These are phyloP conservation scores for Flaveria floridana DNA, from an alignment of 140 eudicot species.

Conservation along the genomic window DNA sequence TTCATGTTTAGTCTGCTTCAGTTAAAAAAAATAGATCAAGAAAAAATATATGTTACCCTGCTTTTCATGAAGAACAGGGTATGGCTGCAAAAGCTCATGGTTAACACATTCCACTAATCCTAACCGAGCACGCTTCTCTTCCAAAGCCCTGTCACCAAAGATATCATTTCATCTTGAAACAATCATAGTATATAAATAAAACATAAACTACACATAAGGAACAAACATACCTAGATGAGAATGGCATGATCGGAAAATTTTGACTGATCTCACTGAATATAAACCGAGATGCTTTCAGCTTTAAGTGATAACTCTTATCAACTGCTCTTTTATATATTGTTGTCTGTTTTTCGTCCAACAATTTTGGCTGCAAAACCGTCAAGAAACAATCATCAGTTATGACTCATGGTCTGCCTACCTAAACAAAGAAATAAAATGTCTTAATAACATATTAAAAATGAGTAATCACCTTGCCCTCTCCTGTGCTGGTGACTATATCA, in stretches of 20 bases:
- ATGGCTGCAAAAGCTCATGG: slow-evolving; percentile 57
- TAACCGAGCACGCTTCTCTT: slow-evolving; percentile 83
- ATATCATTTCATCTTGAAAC: not conserved
- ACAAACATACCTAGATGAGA: slow-evolving; percentile 69
- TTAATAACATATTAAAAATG: not conserved
- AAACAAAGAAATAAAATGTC: not conserved
- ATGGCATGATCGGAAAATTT: slow-evolving; percentile 96
- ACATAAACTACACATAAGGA: not conserved
- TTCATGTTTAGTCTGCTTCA: not conserved
- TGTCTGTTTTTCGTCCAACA: slow-evolving; percentile 94
- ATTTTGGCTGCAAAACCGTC: slow-evolving; percentile 63
- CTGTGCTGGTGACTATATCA: slow-evolving; percentile 86
- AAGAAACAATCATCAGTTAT: not conserved
- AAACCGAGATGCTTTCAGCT: slow-evolving; percentile 94
- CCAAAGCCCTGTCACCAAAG: slow-evolving; percentile 60
- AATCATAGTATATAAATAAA: not conserved
- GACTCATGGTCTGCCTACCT: too few species aligned
- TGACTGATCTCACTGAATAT: slow-evolving; percentile 91
- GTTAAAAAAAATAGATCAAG: not conserved
- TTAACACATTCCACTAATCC: slow-evolving; percentile 89
- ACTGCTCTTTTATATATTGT: slow-evolving; percentile 95
- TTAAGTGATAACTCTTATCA: slow-evolving; percentile 85
- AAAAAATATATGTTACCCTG: slow-evolving; percentile 50
- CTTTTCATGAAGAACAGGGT: slow-evolving; percentile 94
- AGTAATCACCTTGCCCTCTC: slow-evolving; percentile 82